Evolutionary conservation across 1,284 basidiomycete genomes (phyloP).

Genomic region (Mycena citricolor): DNA sequence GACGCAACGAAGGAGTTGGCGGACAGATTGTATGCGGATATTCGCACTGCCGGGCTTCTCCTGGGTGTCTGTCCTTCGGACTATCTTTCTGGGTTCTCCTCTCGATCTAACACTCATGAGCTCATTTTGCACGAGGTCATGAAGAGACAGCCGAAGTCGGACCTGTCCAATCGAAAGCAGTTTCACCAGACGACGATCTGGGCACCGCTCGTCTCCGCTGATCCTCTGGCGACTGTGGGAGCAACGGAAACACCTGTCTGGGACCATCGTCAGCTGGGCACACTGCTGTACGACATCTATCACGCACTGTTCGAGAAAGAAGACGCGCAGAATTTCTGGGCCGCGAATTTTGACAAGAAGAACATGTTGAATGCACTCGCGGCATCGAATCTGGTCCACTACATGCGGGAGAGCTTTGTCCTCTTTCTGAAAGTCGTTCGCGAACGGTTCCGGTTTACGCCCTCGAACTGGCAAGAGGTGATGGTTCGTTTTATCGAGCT

Average conservation of each 20-base stretch:
- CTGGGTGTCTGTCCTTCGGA: conserved; percentile 42
- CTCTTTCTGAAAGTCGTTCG: conserved; percentile 37
- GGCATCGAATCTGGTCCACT: conserved; percentile 35
- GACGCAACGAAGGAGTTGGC: conserved; percentile 35
- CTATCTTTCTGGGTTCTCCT: conserved; percentile 42
- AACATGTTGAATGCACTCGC: conserved; percentile 24
- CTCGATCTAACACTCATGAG: conserved; percentile 45
- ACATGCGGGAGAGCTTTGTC: conserved; percentile 44
- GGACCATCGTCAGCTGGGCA: conserved; percentile 34
- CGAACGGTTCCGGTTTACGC: conserved; percentile 27
- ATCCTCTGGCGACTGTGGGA: conserved; percentile 17
- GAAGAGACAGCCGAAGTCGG: neutral
- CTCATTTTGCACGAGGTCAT: conserved; percentile 18
- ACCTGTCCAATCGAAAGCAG: too few relatives aligned
- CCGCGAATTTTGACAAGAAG: conserved; percentile 13
- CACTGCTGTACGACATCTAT: conserved; percentile 43
- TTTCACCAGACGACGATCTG: conserved; percentile 44
- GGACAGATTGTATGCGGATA: conserved; percentile 37
- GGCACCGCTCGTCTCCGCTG: conserved; percentile 35
- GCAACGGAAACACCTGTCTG: neutral
- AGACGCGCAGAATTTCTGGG: conserved; percentile 25
- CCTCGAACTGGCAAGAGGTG: conserved; percentile 28
- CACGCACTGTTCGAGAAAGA: conserved; percentile 39
- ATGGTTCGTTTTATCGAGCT: conserved; percentile 30
- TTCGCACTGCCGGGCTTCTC: conserved; percentile 40